Evolutionary conservation across 2,329 filamentous ascomycete species (phyloP).

Genomic region (Rutstroemia sp.): DNA sequence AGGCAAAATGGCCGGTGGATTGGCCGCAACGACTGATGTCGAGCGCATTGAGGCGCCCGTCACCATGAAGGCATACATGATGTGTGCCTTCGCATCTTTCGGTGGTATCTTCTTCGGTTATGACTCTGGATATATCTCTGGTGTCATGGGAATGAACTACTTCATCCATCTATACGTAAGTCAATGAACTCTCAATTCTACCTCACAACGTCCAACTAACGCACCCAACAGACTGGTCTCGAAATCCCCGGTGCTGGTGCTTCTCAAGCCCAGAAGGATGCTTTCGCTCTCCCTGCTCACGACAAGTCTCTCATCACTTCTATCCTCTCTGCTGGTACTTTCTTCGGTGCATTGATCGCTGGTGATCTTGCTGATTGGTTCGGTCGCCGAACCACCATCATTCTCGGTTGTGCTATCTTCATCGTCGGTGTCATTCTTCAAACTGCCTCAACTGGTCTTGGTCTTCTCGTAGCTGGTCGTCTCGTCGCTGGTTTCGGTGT

Average conservation of each 20-base stretch:
- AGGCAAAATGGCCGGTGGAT: constrained; percentile 3
- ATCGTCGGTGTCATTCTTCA: constrained; percentile 58
- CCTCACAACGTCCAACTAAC: not conserved
- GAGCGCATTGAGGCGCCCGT: constrained; percentile 59
- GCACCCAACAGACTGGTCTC: constrained; percentile 11
- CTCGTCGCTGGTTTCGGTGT: constrained; percentile 71
- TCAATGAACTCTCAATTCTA: constrained; percentile 8
- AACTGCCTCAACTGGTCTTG: constrained; percentile 46
- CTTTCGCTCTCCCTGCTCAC: constrained; percentile 35
- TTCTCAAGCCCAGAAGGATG: constrained; percentile 7
- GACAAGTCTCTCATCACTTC: constrained; percentile 54
- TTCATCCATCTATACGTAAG: constrained; percentile 22
- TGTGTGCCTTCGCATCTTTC: constrained; percentile 64
- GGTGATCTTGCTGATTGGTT: constrained; percentile 70
- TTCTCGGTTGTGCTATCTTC: constrained; percentile 56
- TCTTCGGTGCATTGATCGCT: constrained; percentile 71
- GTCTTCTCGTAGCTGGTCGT: constrained; percentile 50
- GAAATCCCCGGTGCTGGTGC: constrained; percentile 16
- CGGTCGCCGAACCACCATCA: constrained; percentile 65
- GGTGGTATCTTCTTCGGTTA: constrained; percentile 56
- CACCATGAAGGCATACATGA: constrained; percentile 60
- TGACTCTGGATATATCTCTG: constrained; percentile 70
- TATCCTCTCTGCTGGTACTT: constrained; percentile 71
- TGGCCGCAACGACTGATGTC: constrained; percentile 50
- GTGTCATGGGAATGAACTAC: constrained; percentile 42